Conservation (phyloP, 306 rosid species). For the Pueraria montana region DNA sequence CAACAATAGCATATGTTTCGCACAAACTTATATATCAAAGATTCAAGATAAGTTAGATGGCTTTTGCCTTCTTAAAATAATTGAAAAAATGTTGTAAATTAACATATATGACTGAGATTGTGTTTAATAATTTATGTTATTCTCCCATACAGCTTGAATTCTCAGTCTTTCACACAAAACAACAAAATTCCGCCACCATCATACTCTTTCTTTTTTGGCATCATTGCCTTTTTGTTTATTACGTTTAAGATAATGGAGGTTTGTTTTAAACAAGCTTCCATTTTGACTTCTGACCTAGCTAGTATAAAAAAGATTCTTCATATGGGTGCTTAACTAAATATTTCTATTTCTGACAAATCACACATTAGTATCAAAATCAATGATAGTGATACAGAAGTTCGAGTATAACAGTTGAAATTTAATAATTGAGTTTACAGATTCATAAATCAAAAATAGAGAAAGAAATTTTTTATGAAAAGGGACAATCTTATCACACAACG, state of each 20-base stretch:
- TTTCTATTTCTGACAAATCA: slow-evolving; percentile 12
- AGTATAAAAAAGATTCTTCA: slow-evolving; percentile 50
- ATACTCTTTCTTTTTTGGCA: slow-evolving; percentile 34
- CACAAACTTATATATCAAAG: neutral
- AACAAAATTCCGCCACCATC: slow-evolving; percentile 46
- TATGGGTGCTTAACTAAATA: slow-evolving; percentile 12
- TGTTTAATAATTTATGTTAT: slow-evolving; percentile 38
- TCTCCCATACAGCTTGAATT: slow-evolving; percentile 38
- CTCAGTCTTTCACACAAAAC: slow-evolving; percentile 29
- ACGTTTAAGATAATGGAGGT: slow-evolving; percentile 28
- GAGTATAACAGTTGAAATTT: neutral
- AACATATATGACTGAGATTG: neutral
- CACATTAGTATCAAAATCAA: neutral
- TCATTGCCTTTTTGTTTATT: slow-evolving; percentile 19
- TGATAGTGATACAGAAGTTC: neutral
- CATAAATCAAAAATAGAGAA: neutral
- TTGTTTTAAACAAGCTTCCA: slow-evolving; percentile 48
- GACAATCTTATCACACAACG: neutral
- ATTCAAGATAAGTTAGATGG: neutral
- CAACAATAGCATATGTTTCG: neutral
- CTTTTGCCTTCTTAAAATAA: neutral
- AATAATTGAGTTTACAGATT: neutral
- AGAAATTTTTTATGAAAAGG: neutral
- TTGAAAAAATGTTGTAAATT: neutral
- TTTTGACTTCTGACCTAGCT: slow-evolving; percentile 48